A percentile compares a stretch with the other conserved stretches of the same genome.
These are phyloP conservation scores for Podospora pseudocomata DNA, from an alignment of 495 filamentous ascomycete genomes.

Conservation along the genomic window DNA sequence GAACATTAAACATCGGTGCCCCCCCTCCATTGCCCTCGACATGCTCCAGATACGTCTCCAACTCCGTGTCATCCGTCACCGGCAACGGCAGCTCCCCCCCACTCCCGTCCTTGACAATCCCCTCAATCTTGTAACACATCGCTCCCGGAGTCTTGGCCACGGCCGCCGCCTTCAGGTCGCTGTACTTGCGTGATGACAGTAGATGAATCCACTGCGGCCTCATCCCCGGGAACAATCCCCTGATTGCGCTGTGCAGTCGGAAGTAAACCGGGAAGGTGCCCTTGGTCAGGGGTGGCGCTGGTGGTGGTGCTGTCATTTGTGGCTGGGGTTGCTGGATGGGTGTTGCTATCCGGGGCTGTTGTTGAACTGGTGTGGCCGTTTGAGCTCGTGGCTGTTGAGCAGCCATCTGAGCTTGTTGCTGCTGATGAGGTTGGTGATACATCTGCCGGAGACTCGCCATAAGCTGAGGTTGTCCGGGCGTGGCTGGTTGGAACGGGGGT, in stretches of 20 bases:
- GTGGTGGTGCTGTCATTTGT: conserved; percentile 2
- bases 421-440: background rate
- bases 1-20: conserved; percentile 64
- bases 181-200: conserved; percentile 51
- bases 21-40: conserved; percentile 50
- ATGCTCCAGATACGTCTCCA: conserved; percentile 65
- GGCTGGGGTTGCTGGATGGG: background rate
- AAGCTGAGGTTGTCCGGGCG: background rate
- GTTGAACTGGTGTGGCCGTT: background rate
- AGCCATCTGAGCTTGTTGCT: background rate
- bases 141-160: conserved; percentile 54
- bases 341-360: background rate
- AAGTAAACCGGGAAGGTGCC: conserved; percentile 55
- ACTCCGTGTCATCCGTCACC: conserved; percentile 66
- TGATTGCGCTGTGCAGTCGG: conserved; percentile 55
- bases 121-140: conserved; percentile 58
- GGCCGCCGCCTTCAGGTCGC: conserved; percentile 54
- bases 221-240: conserved; percentile 35
- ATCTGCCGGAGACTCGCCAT: background rate
- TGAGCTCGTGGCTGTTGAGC: background rate
- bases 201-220: conserved; percentile 59
- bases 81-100: conserved; percentile 55
- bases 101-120: conserved; percentile 56
- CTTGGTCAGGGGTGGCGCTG: conserved; percentile 22
- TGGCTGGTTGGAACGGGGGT: background rate